Conservation (phyloP, 2,329 filamentous ascomycete species). For the Xylariaceae sp. region DNA sequence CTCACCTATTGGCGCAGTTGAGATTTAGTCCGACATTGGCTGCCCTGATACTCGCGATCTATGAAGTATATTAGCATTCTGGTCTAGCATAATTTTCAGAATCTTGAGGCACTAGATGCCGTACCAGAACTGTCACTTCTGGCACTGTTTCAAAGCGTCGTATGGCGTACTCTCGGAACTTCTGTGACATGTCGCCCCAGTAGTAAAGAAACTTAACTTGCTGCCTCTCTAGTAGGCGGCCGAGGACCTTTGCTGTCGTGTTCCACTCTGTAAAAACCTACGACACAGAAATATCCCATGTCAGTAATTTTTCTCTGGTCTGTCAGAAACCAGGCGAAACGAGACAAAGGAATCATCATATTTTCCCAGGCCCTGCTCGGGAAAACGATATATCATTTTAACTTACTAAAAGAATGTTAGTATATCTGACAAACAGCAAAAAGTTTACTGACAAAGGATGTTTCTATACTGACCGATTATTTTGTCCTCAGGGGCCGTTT, state of each 20-base stretch:
- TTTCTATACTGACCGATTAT: too few relatives aligned
- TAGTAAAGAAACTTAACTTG: conserved; percentile 37
- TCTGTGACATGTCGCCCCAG: conserved; percentile 22
- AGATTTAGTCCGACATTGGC: conserved; percentile 41
- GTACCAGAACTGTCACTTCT: conserved; percentile 33
- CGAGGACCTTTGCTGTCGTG: conserved; percentile 31
- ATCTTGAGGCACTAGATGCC: conserved; percentile 8
- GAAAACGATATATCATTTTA: too few relatives aligned
- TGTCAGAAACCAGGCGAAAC: too few relatives aligned
- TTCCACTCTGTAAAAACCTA: conserved; percentile 24
- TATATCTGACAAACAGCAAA: too few relatives aligned
- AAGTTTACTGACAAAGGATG: too few relatives aligned
- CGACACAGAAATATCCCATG: too few relatives aligned
- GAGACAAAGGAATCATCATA: too few relatives aligned
- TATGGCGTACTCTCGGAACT: conserved; percentile 19
- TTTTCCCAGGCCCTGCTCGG: too few relatives aligned
- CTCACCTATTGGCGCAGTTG: conserved; percentile 40
- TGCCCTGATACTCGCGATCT: conserved; percentile 35
- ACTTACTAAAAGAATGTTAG: too few relatives aligned
- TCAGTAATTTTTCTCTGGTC: too few relatives aligned
- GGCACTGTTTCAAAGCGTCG: conserved; percentile 18
- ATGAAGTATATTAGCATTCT: background rate
- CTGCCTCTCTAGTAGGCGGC: conserved; percentile 31
- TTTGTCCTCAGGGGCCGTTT: conserved; percentile 6
- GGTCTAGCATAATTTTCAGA: background rate